Conservation (phyloP, 352 stramenopile species). For the Phytophthora aleatoria region DNA sequence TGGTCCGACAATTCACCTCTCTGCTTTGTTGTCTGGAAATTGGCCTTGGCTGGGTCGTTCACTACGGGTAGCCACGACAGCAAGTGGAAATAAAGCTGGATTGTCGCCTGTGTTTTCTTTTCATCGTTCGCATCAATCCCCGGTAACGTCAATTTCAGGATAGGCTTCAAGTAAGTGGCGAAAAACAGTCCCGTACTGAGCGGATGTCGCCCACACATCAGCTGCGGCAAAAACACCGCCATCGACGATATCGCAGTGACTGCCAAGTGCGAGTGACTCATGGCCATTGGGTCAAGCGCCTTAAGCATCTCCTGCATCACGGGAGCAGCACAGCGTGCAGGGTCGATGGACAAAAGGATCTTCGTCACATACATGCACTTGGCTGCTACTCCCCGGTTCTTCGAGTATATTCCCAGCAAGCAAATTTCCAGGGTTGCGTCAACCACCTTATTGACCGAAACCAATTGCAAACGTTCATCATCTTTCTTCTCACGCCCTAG, state of each 20-base stretch:
- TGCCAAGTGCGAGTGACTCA: constrained; percentile 77
- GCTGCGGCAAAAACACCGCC: constrained; percentile 58
- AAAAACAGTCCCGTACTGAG: constrained; percentile 57
- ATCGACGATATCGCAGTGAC: constrained; percentile 74
- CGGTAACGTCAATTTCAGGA: constrained; percentile 66
- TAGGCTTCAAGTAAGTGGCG: constrained; percentile 54
- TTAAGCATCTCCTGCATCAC: constrained; percentile 79
- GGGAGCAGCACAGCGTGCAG: constrained; percentile 36
- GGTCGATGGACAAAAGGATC: constrained; percentile 64
- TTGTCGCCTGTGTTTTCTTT: constrained; percentile 69
- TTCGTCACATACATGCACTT: constrained; percentile 79
- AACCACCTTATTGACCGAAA: constrained; percentile 43
- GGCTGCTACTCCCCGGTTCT: constrained; percentile 60
- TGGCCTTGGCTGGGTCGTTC: constrained; percentile 59
- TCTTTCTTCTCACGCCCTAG: constrained; percentile 54
- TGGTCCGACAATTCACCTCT: constrained; percentile 35
- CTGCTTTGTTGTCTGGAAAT: constrained; percentile 45
- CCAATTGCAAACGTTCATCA: constrained; percentile 29
- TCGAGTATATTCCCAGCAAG: constrained; percentile 79
- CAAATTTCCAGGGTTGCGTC: constrained; percentile 58
- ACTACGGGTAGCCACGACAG: constrained; percentile 74
- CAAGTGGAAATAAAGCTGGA: constrained; percentile 71
- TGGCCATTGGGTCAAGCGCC: constrained; percentile 63
- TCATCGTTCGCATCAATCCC: constrained; percentile 83
- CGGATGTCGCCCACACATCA: constrained; percentile 64